These are phyloP conservation scores for Sporothrix pseudoabietina DNA, from an alignment of 2,329 filamentous ascomycete genomes.

Conservation along the genomic window DNA sequence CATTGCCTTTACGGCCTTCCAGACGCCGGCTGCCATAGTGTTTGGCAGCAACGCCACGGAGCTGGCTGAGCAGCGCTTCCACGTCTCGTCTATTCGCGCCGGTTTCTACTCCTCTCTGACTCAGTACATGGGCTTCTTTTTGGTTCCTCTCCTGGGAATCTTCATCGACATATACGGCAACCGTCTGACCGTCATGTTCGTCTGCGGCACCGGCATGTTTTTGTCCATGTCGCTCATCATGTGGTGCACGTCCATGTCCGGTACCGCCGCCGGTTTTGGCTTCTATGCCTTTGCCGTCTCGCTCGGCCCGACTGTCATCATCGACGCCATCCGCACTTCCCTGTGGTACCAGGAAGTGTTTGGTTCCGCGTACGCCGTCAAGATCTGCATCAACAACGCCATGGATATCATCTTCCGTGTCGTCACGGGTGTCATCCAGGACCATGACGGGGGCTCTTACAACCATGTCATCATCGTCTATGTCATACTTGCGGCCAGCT, in stretches of 20 bases:
- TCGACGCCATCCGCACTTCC: constrained; percentile 61
- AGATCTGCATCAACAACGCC: constrained; percentile 64
- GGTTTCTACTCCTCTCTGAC: constrained; percentile 63
- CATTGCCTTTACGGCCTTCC: constrained; percentile 58
- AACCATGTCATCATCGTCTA: constrained; percentile 59
- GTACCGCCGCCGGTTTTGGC: constrained; percentile 61
- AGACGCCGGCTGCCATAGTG: constrained; percentile 58
- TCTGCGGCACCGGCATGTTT: constrained; percentile 55
- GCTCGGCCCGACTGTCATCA: constrained; percentile 60
- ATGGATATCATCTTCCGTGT: constrained; percentile 64
- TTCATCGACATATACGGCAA: constrained; percentile 46
- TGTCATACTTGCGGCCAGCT: constrained; percentile 53
- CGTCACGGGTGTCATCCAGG: constrained; percentile 60
- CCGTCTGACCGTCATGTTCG: constrained; percentile 41
- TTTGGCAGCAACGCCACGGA: constrained; percentile 63
- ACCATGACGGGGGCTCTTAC: constrained; percentile 59
- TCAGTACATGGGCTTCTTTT: constrained; percentile 60
- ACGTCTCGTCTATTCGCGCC: constrained; percentile 55
- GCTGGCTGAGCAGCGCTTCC: constrained; percentile 61
- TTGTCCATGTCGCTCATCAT: constrained; percentile 57
- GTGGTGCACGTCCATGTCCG: constrained; percentile 51
- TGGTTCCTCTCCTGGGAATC: constrained; percentile 56
- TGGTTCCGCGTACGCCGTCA: constrained; percentile 61
- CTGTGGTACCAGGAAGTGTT: constrained; percentile 55
- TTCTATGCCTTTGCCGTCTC: constrained; percentile 60